These are phyloP conservation scores for Pezicula neosporulosa DNA, from an alignment of 2,329 filamentous ascomycete genomes.

Conservation along the genomic window DNA sequence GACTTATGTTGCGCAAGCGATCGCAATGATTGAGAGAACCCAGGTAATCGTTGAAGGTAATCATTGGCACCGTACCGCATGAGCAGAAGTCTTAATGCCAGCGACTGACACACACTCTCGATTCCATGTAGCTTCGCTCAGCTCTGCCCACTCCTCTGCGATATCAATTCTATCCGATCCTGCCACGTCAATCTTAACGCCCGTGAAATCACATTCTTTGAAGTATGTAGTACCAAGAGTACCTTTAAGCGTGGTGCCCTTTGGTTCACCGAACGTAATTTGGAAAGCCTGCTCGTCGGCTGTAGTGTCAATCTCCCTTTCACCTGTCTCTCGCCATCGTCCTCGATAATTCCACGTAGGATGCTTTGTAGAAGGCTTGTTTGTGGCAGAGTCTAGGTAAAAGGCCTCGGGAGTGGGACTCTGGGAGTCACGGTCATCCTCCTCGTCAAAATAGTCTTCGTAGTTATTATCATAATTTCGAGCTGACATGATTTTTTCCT, in stretches of 20 bases:
- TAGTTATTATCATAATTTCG: not conserved
- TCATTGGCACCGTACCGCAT: too few species aligned
- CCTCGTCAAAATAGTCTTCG: not conserved
- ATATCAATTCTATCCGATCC: conserved; percentile 1
- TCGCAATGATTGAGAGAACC: too few species aligned
- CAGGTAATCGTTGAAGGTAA: too few species aligned
- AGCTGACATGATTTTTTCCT: not conserved
- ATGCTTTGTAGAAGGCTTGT: conserved; percentile 2
- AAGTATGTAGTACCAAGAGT: conserved; percentile 2
- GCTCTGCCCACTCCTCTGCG: conserved; percentile 1
- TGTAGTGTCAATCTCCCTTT: not conserved
- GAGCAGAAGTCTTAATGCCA: not conserved
- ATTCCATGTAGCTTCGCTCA: conserved; percentile 1
- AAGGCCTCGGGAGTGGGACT: conserved; percentile 10
- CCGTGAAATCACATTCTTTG: conserved; percentile 5
- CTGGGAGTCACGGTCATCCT: not conserved
- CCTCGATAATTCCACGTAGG: conserved; percentile 7
- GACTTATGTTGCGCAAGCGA: too few species aligned
- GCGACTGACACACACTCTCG: not conserved
- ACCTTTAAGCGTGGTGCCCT: conserved; percentile 4
- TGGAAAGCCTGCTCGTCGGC: conserved; percentile 1
- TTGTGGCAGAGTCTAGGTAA: conserved; percentile 1
- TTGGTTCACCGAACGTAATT: conserved; percentile 5
- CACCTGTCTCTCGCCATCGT: conserved; percentile 5
- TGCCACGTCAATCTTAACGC: conserved; percentile 3